phyloP scores from a whole-genome alignment of 2,329 filamentous ascomycete species.

The Alternaria consortialis region DNA sequence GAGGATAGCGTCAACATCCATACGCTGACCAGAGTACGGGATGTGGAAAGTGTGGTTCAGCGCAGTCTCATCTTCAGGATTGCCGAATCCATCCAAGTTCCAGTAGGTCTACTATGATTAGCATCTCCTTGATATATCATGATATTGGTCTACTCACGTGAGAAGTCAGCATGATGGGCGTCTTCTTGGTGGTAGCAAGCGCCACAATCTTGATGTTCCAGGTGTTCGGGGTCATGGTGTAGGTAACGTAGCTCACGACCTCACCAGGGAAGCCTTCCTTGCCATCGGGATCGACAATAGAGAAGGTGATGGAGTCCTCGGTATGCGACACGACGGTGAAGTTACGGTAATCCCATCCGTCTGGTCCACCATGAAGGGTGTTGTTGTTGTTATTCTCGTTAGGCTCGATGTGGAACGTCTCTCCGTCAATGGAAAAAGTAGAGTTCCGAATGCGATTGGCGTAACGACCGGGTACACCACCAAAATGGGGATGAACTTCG shows the following conservation, averaged over 20 bases:
- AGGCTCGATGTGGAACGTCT: constrained; percentile 65
- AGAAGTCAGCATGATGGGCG: constrained; percentile 82
- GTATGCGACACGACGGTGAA: constrained; percentile 78
- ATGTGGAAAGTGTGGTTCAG: constrained; percentile 78
- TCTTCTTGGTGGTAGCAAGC: constrained; percentile 75
- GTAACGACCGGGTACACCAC: constrained; percentile 77
- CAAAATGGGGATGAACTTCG: constrained; percentile 76
- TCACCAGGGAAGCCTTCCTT: constrained; percentile 81
- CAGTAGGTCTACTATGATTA: constrained; percentile 70
- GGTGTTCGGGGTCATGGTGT: constrained; percentile 70
- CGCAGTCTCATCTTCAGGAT: constrained; percentile 70
- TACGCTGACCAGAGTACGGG: constrained; percentile 75
- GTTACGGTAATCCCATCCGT: constrained; percentile 80
- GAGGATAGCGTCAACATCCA: constrained; percentile 68
- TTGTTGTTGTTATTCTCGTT: constrained; percentile 66
- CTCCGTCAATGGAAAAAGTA: constrained; percentile 73
- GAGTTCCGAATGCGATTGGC: constrained; percentile 84
- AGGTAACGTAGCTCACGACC: constrained; percentile 77
- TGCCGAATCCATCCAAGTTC: constrained; percentile 83
- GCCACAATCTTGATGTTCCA: constrained; percentile 80
- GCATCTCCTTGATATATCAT: neutral
- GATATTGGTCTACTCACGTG: constrained; percentile 59
- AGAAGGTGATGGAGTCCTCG: constrained; percentile 75
- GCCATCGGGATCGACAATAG: constrained; percentile 75
- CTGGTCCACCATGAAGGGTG: constrained; percentile 73